A percentile compares a stretch with the other conserved stretches of the same genome.
phyloP scores from a whole-genome alignment of 768 basidiomycete genomes.

The Pisolithus albus region DNA sequence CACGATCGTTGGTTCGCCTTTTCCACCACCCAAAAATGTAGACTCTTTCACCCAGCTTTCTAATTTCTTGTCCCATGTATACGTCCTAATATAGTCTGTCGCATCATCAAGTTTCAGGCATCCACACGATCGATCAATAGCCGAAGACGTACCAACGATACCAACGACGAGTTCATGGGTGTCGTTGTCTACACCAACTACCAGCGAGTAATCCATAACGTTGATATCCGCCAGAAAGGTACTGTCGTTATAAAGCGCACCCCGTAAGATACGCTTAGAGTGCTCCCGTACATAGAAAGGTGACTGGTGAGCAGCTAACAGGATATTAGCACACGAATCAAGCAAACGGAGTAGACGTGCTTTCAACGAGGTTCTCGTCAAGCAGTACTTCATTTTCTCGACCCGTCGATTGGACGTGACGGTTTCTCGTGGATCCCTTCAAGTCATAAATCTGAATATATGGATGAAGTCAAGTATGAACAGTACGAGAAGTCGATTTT shows the following conservation, averaged over 20 bases:
- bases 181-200: slow-evolving; percentile 88
- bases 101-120: not conserved
- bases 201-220: slow-evolving; percentile 96
- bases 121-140: not conserved
- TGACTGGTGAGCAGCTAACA: slow-evolving; percentile 68
- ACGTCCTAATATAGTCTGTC: slow-evolving; percentile 88
- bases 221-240: slow-evolving; percentile 91
- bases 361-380: slow-evolving; percentile 93
- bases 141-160: slow-evolving; percentile 73
- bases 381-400: slow-evolving; percentile 89
- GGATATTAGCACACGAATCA: slow-evolving; percentile 6
- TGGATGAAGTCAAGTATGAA: slow-evolving; percentile 1
- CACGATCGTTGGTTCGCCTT: slow-evolving; percentile 93
- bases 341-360: slow-evolving; percentile 36
- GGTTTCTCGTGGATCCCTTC: slow-evolving; percentile 92
- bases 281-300: slow-evolving; percentile 97
- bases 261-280: slow-evolving; percentile 85
- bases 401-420: slow-evolving; percentile 86
- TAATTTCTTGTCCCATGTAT: slow-evolving; percentile 97
- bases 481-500: not conserved
- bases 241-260: slow-evolving; percentile 91
- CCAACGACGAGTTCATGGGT: slow-evolving; percentile 92
- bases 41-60: slow-evolving; percentile 99
- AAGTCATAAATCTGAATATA: slow-evolving; percentile 81
- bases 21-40: slow-evolving; percentile 75